phyloP scores from a whole-genome alignment of 2,329 filamentous ascomycete species.

The Penicillium glabrum region DNA sequence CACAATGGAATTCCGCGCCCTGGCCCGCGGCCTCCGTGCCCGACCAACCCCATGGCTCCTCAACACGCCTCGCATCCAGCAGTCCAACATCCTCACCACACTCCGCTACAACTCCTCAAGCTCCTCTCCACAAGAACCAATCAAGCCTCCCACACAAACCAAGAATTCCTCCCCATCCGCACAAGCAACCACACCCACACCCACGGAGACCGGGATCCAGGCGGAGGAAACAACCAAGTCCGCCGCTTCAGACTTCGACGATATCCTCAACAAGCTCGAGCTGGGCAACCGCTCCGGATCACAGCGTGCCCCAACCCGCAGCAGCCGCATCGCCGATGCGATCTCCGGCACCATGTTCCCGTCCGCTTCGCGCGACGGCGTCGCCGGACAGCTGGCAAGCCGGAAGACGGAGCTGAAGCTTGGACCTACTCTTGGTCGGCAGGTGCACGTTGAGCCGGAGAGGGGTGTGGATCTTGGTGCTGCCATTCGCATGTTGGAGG shows the following conservation, averaged over 20 bases:
- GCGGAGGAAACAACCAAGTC: background rate
- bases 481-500: constrained; percentile 29
- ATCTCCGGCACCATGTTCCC: constrained; percentile 16
- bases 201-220: background rate
- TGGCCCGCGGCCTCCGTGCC: constrained; percentile 34
- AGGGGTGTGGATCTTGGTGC: constrained; percentile 29
- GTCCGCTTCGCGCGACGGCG: background rate
- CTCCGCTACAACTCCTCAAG: constrained; percentile 26
- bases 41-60: constrained; percentile 30
- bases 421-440: constrained; percentile 37
- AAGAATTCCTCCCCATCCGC: background rate
- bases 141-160: background rate
- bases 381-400: constrained; percentile 15
- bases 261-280: constrained; percentile 35
- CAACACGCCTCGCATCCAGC: constrained; percentile 17
- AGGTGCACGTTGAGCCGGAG: constrained; percentile 36
- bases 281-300: constrained; percentile 16
- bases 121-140: constrained; percentile 3
- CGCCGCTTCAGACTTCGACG: constrained; percentile 28
- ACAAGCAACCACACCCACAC: constrained; percentile 2
- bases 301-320: background rate
- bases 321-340: constrained; percentile 14
- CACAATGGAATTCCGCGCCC: constrained; percentile 34
- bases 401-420: constrained; percentile 37
- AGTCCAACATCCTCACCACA: constrained; percentile 16